Evolutionary conservation across 1,284 basidiomycete species (phyloP), one percentile per base, ranked within the genome.

Genomic region (Microbotryomycetes sp.): DNA sequence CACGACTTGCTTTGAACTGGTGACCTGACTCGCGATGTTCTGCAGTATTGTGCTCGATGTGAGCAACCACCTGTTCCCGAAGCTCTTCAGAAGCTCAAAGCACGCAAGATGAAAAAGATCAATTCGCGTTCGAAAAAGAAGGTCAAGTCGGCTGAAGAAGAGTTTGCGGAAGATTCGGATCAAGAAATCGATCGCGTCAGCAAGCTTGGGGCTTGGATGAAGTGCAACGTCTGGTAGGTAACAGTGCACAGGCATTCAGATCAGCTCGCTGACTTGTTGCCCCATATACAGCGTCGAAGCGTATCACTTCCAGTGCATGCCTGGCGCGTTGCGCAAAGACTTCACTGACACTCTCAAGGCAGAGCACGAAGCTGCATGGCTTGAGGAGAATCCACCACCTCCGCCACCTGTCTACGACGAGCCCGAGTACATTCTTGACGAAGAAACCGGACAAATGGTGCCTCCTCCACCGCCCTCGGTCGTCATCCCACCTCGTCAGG

Each of bases 261-360:
- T 12, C 12, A 19, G 9, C 19, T 19, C 36, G 12, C 48, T 58
- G 9, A 46, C 16, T 16, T 4, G 14, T 9, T n/a, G 3, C 1
- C 6, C 19, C 30, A 4, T 19, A 14, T 2, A 36, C 50, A 68
- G 66, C 54, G 55, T 58, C 47, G 49, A 42, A 16, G 46, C 59
- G 15, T 69, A 62, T 51, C 67, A 69, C 36, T 69, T 57, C 12
- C 54, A 51, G 30, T 69, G 67, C 50, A 56, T 69, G 3, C 58
- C 58, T 4, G 53, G 16, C 7, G 22, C 58, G 1, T 28, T 59
- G 22, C 63, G 59, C 46, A 58, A 58, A 51, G 56, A 64, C 22
- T 32, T 64, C 48, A 25, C 25, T 56, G 58, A 60, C 28, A 22
- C 19, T 12, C 55, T 67, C 54, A 63, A 64, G 9, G 56, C 49